A percentile compares a stretch with the other conserved stretches of the same genome.
These are phyloP conservation scores for Amylocystis lapponica DNA, from an alignment of 768 basidiomycete species.

Conservation along the genomic window DNA sequence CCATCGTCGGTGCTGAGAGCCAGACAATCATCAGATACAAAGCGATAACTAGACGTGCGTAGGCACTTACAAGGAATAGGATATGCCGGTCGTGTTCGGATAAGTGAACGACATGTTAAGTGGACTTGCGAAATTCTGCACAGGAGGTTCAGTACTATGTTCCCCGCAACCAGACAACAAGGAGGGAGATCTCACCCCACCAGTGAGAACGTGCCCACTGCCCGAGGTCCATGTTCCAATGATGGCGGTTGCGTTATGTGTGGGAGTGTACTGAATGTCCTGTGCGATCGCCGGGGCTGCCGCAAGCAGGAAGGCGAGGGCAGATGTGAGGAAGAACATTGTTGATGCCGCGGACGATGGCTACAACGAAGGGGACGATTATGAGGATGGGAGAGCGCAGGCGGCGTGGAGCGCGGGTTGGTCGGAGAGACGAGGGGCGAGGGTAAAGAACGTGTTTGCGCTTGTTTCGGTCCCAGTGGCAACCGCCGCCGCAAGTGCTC, in stretches of 20 bases:
- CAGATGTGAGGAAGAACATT: constrained; percentile 17
- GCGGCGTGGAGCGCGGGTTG: constrained; percentile 6
- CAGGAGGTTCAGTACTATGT: background rate
- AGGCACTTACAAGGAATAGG: constrained; percentile 80
- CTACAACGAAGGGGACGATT: constrained; percentile 3
- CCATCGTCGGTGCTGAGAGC: constrained; percentile 57
- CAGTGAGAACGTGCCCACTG: constrained; percentile 69
- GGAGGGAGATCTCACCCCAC: constrained; percentile 55
- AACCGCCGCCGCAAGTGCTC: too few species aligned
- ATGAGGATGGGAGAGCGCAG: constrained; percentile 2
- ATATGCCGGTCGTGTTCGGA: constrained; percentile 80
- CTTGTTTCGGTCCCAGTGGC: constrained; percentile 3
- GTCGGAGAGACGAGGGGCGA: constrained; percentile 12
- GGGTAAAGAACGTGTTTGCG: constrained; percentile 14
- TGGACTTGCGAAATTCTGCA: constrained; percentile 80
- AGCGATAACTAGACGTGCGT: too few species aligned
- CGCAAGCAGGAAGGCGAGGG: constrained; percentile 25
- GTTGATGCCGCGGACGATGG: too few species aligned
- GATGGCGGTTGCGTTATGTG: constrained; percentile 66
- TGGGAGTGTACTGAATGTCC: constrained; percentile 34
- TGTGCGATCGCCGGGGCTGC: constrained; percentile 27
- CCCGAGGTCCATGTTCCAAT: constrained; percentile 87
- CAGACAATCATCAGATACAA: too few species aligned
- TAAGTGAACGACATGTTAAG: constrained; percentile 77
- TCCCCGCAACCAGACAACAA: too few species aligned